Conservation (phyloP, 495 filamentous ascomycete species). For the Penicillium flavigenum region DNA sequence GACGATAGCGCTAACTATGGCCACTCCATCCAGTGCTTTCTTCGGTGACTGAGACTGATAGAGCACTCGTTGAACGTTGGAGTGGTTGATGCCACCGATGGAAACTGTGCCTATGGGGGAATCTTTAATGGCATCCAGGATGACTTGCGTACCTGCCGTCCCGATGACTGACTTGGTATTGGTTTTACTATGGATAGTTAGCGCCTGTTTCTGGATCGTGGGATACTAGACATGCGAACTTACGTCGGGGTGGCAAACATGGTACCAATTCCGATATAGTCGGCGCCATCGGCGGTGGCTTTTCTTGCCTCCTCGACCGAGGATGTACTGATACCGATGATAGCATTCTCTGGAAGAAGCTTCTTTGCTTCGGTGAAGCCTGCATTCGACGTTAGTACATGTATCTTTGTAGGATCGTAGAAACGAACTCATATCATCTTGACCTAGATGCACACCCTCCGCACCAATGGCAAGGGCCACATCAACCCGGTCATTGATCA, state of each 20-base stretch:
- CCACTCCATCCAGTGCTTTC: constrained; percentile 72
- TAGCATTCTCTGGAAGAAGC: constrained; percentile 69
- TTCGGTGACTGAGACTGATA: constrained; percentile 55
- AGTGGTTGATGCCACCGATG: constrained; percentile 84
- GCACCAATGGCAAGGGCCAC: constrained; percentile 82
- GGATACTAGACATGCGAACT: constrained; percentile 16
- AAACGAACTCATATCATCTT: constrained; percentile 81
- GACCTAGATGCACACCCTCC: constrained; percentile 91
- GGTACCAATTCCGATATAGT: constrained; percentile 87
- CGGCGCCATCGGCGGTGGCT: constrained; percentile 69
- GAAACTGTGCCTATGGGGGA: constrained; percentile 61
- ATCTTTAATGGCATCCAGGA: constrained; percentile 57
- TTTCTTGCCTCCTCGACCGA: constrained; percentile 63
- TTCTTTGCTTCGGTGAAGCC: constrained; percentile 59
- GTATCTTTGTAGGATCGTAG: not conserved
- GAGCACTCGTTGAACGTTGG: constrained; percentile 71
- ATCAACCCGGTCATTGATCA: constrained; percentile 96
- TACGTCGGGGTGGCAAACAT: constrained; percentile 83
- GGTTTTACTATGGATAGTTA: constrained; percentile 42
- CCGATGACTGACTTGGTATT: constrained; percentile 85
- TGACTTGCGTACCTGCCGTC: constrained; percentile 68
- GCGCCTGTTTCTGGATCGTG: not conserved
- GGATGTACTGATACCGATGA: constrained; percentile 71
- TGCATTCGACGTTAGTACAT: not conserved
- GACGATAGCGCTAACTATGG: constrained; percentile 88